Evolutionary conservation across 2,329 filamentous ascomycete species (phyloP).

Genomic region (Penicillium sp.): DNA sequence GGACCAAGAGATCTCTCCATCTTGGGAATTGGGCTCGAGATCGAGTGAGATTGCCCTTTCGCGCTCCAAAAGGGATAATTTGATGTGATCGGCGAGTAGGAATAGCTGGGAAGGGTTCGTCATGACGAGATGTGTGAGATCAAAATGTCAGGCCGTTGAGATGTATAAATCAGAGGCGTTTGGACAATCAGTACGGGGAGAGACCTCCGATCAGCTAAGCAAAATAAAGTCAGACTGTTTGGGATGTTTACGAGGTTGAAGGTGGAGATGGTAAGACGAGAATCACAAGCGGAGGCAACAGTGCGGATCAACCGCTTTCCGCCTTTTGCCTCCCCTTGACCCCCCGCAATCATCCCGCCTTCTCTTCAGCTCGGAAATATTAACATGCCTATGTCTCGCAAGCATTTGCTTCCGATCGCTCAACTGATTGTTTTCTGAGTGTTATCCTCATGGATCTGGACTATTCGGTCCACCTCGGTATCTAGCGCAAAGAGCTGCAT

Average conservation of each 20-base stretch:
- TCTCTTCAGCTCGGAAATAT: conserved; percentile 8
- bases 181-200: conserved; percentile 4
- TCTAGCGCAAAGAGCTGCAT: conserved; percentile 16
- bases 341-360: conserved; percentile 17
- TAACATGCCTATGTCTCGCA: conserved; percentile 1
- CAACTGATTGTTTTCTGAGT: conserved; percentile 13
- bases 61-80: conserved; percentile 88
- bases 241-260: background rate
- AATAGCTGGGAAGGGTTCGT: conserved; percentile 72
- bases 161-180: background rate
- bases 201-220: conserved; percentile 9
- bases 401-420: conserved; percentile 1
- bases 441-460: conserved; percentile 24
- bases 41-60: conserved; percentile 80
- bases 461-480: conserved; percentile 21
- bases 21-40: conserved; percentile 75
- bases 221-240: background rate
- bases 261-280: conserved; percentile 16
- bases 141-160: conserved; percentile 2
- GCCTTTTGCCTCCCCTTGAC: conserved; percentile 17
- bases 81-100: conserved; percentile 93
- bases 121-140: conserved; percentile 37
- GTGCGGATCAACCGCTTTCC: conserved; percentile 26
- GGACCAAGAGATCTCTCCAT: conserved; percentile 84
- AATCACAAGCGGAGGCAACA: conserved; percentile 16